Evolutionary conservation across 2,329 filamentous ascomycete genomes (phyloP).

Genomic region (Knufia fluminis): DNA sequence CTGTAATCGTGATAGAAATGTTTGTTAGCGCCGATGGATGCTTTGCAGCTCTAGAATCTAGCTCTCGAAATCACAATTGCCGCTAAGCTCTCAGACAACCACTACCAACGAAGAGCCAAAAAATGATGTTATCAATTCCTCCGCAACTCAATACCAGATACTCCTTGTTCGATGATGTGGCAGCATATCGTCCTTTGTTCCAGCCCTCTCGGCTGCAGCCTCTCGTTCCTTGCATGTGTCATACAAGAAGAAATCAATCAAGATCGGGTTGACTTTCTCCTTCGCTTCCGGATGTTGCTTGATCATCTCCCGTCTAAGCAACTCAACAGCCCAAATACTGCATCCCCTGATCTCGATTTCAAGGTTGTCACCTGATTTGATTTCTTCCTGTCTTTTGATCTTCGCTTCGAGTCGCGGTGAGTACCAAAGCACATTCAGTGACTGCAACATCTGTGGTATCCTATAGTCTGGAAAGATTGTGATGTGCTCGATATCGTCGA

Average conservation of each 20-base stretch:
- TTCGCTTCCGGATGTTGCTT: slow-evolving; percentile 50
- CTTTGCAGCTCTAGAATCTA: background rate
- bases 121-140: background rate
- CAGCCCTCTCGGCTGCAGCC: slow-evolving; percentile 39
- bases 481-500: slow-evolving; percentile 85
- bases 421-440: slow-evolving; percentile 72
- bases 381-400: slow-evolving; percentile 54
- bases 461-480: slow-evolving; percentile 99
- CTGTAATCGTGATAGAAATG: too few species aligned
- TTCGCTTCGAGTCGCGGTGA: slow-evolving; percentile 67
- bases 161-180: slow-evolving; percentile 25
- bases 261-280: slow-evolving; percentile 63
- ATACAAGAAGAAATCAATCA: slow-evolving; percentile 97
- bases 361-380: slow-evolving; percentile 65
- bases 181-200: slow-evolving; percentile 35
- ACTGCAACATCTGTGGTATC: slow-evolving; percentile 84
- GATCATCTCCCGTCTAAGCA: slow-evolving; percentile 73
- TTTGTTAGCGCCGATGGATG: background rate
- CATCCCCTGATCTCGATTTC: slow-evolving; percentile 86
- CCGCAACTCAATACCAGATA: slow-evolving; percentile 20
- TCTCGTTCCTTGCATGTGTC: slow-evolving; percentile 87
- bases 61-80: background rate
- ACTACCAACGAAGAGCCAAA: background rate
- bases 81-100: background rate
- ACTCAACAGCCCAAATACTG: slow-evolving; percentile 92